phyloP scores from a whole-genome alignment of 495 filamentous ascomycete species.

The Talaromyces adpressus region DNA sequence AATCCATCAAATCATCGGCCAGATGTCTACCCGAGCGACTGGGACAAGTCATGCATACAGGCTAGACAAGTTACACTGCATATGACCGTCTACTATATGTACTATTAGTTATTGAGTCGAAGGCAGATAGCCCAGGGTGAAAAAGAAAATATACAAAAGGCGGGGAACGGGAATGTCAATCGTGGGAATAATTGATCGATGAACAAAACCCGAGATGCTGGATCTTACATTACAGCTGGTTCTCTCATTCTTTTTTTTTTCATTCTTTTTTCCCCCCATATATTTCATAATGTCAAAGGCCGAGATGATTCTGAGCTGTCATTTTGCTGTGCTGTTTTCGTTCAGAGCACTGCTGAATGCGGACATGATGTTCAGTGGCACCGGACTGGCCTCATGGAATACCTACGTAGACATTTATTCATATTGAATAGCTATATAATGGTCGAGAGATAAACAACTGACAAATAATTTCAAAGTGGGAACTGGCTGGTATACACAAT shows the following conservation, averaged over 20 bases:
- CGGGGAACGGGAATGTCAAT: background rate
- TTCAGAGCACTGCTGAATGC: background rate
- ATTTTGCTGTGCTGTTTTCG: background rate
- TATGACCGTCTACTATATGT: background rate
- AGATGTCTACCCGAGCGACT: slow-evolving; percentile 2
- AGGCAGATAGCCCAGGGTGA: too few species aligned
- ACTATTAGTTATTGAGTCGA: background rate
- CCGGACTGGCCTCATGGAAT: background rate
- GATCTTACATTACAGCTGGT: background rate
- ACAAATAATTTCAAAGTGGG: background rate
- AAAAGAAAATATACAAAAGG: background rate
- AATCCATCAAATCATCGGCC: background rate
- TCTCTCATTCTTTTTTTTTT: background rate
- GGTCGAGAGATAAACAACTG: background rate
- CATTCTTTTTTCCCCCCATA: background rate
- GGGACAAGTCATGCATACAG: slow-evolving; percentile 2
- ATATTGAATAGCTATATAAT: background rate
- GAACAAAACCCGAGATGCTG: background rate
- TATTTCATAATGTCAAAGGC: background rate
- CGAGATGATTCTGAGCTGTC: background rate
- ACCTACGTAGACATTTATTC: background rate
- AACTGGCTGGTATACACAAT: background rate
- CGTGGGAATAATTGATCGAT: background rate
- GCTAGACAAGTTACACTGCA: slow-evolving; percentile 2
- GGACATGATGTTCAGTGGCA: background rate